Conservation (phyloP, 768 basidiomycete species). For the Leccinum sublutescens region DNA sequence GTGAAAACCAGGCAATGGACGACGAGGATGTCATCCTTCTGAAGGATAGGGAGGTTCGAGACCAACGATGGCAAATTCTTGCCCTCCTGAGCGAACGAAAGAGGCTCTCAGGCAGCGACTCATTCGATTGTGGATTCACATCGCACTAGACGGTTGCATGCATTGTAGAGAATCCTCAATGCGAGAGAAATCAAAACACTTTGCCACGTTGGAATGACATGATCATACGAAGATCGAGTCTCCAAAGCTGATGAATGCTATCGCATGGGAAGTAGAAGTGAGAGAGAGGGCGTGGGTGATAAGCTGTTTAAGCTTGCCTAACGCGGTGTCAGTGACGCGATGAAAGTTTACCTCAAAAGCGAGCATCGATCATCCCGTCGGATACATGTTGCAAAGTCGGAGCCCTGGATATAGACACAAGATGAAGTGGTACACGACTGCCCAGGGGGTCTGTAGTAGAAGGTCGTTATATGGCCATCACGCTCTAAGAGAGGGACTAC, state of each 20-base stretch:
- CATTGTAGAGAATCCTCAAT: background rate
- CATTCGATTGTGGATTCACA: background rate
- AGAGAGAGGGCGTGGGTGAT: conserved; percentile 78
- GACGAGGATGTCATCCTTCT: conserved; percentile 51
- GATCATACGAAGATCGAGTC: background rate
- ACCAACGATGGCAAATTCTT: conserved; percentile 75
- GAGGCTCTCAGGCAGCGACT: conserved; percentile 46
- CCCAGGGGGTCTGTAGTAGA: too few species aligned
- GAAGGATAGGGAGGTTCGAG: conserved; percentile 62
- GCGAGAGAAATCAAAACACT: background rate
- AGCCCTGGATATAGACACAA: too few species aligned
- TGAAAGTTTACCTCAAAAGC: conserved; percentile 54
- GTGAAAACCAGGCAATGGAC: conserved; percentile 46
- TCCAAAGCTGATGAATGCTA: conserved; percentile 61
- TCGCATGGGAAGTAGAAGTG: conserved; percentile 72
- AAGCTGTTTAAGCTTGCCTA: conserved; percentile 83
- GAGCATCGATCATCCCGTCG: too few species aligned
- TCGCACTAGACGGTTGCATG: background rate
- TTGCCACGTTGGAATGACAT: background rate
- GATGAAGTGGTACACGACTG: conserved; percentile 33
- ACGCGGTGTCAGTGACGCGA: background rate
- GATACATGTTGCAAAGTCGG: too few species aligned
- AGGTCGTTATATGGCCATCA: too few species aligned
- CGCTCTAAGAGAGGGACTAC: too few species aligned
- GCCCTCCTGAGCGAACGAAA: conserved; percentile 70